phyloP scores from a whole-genome alignment of 371 early-diverging fungal genomes.

The Actinomucor elegans region DNA sequence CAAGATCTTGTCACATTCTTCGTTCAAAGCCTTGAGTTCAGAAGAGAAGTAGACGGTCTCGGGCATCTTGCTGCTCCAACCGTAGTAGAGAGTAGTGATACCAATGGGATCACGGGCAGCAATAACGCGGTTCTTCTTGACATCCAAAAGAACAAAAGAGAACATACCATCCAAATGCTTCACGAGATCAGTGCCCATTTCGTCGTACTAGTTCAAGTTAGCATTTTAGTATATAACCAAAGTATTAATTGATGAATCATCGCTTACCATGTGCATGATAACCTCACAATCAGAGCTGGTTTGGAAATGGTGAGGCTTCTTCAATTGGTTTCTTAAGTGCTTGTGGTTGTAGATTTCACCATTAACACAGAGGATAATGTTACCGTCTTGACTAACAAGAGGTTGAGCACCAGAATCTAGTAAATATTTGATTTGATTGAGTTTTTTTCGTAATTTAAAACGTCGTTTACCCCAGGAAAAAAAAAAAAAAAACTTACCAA shows the following conservation, averaged over 20 bases:
- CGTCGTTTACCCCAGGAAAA: not conserved
- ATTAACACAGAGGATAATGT: constrained; percentile 87
- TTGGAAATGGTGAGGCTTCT: constrained; percentile 73
- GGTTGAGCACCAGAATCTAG: constrained; percentile 63
- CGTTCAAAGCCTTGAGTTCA: constrained; percentile 92
- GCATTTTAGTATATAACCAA: too few species aligned
- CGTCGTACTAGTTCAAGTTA: constrained; percentile 78
- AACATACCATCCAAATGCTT: constrained; percentile 94
- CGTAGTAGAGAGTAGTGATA: constrained; percentile 95
- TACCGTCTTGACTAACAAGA: constrained; percentile 83
- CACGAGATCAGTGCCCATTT: constrained; percentile 79
- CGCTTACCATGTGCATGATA: constrained; percentile 86
- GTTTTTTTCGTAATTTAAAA: not conserved
- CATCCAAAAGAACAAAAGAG: constrained; percentile 90
- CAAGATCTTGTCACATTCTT: constrained; percentile 92
- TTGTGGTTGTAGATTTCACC: constrained; percentile 99
- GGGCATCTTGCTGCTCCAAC: constrained; percentile 80
- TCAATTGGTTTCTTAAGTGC: constrained; percentile 73
- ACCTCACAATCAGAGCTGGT: constrained; percentile 97
- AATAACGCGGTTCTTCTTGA: constrained; percentile 75
- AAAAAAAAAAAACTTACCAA: constrained; percentile 62
- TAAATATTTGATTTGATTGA: not conserved
- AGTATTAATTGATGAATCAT: too few species aligned
- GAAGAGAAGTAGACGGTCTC: constrained; percentile 89
- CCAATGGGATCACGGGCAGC: constrained; percentile 97